phyloP scores from a whole-genome alignment of 106 monocot species.

The Triglochin maritima region DNA sequence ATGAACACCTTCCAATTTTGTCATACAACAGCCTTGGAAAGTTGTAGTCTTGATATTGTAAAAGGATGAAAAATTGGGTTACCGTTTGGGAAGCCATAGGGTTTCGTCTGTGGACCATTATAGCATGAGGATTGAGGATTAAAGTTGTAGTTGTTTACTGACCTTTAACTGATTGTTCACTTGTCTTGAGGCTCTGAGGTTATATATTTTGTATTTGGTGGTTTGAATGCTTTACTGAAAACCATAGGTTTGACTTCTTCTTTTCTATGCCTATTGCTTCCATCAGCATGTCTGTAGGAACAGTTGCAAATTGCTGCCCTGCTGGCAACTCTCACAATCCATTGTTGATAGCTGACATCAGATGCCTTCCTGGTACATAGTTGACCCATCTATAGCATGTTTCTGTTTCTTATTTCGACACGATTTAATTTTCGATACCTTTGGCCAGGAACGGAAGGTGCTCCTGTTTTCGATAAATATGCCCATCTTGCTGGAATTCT shows the following conservation, averaged over 20 bases:
- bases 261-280: neutral
- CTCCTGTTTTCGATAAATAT: conserved; percentile 61
- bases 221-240: neutral
- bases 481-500: conserved; percentile 60
- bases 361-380: conserved; percentile 74
- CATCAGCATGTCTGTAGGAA: conserved; percentile 60
- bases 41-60: too few species aligned
- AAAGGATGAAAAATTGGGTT: too few species aligned
- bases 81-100: too few species aligned
- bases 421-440: neutral
- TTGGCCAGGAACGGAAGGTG: conserved; percentile 79
- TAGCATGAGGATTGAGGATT: too few species aligned
- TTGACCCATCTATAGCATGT: neutral
- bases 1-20: too few species aligned
- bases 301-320: conserved; percentile 61
- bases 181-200: too few species aligned
- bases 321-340: conserved; percentile 29
- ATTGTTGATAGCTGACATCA: conserved; percentile 70
- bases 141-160: too few species aligned
- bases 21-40: too few species aligned
- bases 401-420: neutral
- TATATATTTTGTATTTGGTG: too few species aligned
- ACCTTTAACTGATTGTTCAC: too few species aligned
- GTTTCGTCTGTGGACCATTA: too few species aligned
- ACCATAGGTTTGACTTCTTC: neutral